phyloP scores from a whole-genome alignment of 2,329 filamentous ascomycete genomes.

The Colletotrichum sp. region DNA sequence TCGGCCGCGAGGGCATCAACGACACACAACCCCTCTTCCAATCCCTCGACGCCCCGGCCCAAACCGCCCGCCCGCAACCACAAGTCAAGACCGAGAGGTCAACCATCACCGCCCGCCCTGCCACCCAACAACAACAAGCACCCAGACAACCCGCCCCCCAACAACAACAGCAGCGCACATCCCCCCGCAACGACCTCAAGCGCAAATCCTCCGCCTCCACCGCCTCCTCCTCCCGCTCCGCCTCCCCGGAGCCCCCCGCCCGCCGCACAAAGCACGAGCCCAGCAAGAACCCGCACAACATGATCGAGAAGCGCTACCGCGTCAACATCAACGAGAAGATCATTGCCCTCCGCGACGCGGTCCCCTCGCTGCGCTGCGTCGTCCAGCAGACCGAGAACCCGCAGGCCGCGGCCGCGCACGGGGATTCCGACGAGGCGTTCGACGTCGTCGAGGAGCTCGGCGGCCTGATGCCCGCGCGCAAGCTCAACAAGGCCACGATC shows the following conservation, averaged over 20 bases:
- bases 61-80: not conserved
- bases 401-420: conserved; percentile 8
- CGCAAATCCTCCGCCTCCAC: conserved; percentile 36
- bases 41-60: conserved; percentile 6
- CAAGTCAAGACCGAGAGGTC: not conserved
- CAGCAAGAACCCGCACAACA: conserved; percentile 85
- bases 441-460: conserved; percentile 30
- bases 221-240: conserved; percentile 32
- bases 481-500: conserved; percentile 49
- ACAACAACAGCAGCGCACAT: not conserved
- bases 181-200: conserved; percentile 30
- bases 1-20: conserved; percentile 28
- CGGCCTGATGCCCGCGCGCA: conserved; percentile 38
- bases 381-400: conserved; percentile 32
- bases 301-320: conserved; percentile 85
- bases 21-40: conserved; percentile 31
- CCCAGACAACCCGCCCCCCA: not conserved
- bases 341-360: conserved; percentile 74
- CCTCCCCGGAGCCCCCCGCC: conserved; percentile 45
- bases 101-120: not conserved
- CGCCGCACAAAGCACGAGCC: conserved; percentile 32
- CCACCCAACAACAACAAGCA: not conserved
- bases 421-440: conserved; percentile 29
- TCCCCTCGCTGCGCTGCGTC: conserved; percentile 51
- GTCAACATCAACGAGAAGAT: conserved; percentile 88